A percentile compares a stretch with the other conserved stretches of the same genome.
Evolutionary conservation across 2,329 filamentous ascomycete species (phyloP).

Genomic region (Xylaria sp.): DNA sequence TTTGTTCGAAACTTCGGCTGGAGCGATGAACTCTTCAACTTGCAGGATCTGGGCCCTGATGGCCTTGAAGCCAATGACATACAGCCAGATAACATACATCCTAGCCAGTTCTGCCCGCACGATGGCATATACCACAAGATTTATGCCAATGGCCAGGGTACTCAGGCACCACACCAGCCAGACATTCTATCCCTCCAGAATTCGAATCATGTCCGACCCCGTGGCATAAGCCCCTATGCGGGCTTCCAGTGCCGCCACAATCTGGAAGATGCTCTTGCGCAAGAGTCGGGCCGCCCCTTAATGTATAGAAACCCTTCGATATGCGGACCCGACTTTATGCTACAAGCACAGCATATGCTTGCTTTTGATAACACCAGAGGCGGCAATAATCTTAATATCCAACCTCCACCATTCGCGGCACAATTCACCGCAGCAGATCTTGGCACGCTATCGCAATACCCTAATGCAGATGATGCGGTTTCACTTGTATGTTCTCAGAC

Average conservation of each 20-base stretch:
- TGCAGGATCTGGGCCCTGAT: constrained; percentile 13
- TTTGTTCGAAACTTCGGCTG: constrained; percentile 1
- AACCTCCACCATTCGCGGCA: constrained; percentile 7
- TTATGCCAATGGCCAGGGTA: constrained; percentile 17
- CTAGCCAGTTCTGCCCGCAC: constrained; percentile 29
- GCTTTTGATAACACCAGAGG: constrained; percentile 8
- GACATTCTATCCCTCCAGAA: constrained; percentile 7
- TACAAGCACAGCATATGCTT: not conserved
- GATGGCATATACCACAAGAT: constrained; percentile 32
- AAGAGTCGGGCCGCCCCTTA: not conserved
- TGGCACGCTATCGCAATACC: constrained; percentile 14
- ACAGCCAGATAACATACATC: constrained; percentile 24
- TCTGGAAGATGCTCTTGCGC: constrained; percentile 10
- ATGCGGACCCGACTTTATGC: not conserved
- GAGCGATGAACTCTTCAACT: not conserved
- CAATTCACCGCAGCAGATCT: constrained; percentile 31
- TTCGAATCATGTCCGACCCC: not conserved
- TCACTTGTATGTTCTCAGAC: constrained; percentile 34
- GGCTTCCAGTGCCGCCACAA: constrained; percentile 21
- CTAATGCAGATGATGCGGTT: constrained; percentile 30
- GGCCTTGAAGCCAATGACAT: constrained; percentile 21
- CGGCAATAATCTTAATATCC: constrained; percentile 7
- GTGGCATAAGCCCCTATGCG: not conserved
- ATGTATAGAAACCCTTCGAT: not conserved
- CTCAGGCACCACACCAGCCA: constrained; percentile 24